Evolutionary conservation across 2,329 filamentous ascomycete species (phyloP), one percentile per base, ranked within the genome.

Genomic region (Ophiocordyceps camponoti-leonardi): DNA sequence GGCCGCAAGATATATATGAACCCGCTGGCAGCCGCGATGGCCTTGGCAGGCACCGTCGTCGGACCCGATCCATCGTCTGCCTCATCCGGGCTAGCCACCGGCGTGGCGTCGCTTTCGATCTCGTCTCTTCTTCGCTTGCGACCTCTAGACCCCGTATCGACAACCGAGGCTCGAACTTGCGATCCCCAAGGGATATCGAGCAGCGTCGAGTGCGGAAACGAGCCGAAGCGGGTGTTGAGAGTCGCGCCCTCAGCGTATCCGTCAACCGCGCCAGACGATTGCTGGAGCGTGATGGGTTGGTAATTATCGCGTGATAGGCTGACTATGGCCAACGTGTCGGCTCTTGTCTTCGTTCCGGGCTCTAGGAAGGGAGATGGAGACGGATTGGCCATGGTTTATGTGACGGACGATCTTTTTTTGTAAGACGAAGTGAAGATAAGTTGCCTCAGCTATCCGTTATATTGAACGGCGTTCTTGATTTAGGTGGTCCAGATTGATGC

Each of bases 181-280:
- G 84, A 86, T 26, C 92, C 92, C 90, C 90, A 96, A 40, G 85
- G 83, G 45, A 87, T 69, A 6, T 77, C 71, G 46, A 94, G 73
- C 42, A 90, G 65, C 0, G 84, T 88, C 12, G 75, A 82, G 58
- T 90, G 85, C 0, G 85, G 84, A 49, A 87, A 90, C 0, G 88
- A 94, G 43, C 92, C 92, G 57, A 94, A 98, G 41, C 88, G 80
- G 1, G 90, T 98, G 65, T 94, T 96, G 45, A 88, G 77, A 2
- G 86, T 82, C 42, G 79, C 80, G 33, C 83, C 83, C 58, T 87
- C 82, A 28, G 75, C 74, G 55, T 87, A 87, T 48, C 83, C 83
- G 56, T 80, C 74, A 50, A 81, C 71, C 40, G 75, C 72, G 45
- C 77, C 77, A 35, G 75, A 71, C 20, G 72, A 71, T 28, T 75